Base-by-base conservation (phyloP, 1,284 basidiomycete genomes). In the Puccinia coronata region DNA sequence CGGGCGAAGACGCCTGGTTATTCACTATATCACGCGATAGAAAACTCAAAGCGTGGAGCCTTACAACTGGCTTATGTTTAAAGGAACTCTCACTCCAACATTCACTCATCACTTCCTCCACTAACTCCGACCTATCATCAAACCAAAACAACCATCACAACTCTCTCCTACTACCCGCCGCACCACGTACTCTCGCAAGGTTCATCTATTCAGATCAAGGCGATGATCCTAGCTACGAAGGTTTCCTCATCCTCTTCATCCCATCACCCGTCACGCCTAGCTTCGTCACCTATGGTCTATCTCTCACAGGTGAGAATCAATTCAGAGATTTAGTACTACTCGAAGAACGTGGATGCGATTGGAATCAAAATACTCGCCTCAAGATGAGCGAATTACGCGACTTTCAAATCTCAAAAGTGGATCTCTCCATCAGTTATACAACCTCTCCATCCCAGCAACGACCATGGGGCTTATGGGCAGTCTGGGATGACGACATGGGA, bases 1-100 rank as follows among this genome's bases (percentile, higher is more conserved):
- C 53, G 31, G 70, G 71, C 14, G 47, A 81, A 55, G 79, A 81
- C 49, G 89, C 89, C 16, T 88, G 92, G 82, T 87, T 92, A 28
- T 96, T 93, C 90, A 92, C 94, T 0, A 89, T 97, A 70, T 94
- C 94, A n/a, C 89, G 94, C 80, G 94, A 97, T 87, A 90, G 92
- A 80, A 92, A 92, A 77, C 88, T 97, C 63, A 90, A 94, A 70
- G 88, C 93, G 59, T 98, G 95, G 94, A 91, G 84, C 69, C 80
- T 85, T 11, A 83, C 83, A 0, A 85, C 84, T 0, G 87, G 87
- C 6, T 69, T 83, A 1, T 86, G 85, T 78, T 83, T 87, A 31
- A 85, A 85, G 55, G 79, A 81, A 67, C 59, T 74, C 43, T 57
- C 79, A 39, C 36, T 81, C 25, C 28, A 41, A 16, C 51, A 25